These are phyloP conservation scores for Cryptococcus amylolentus DNA, from an alignment of 1,284 basidiomycete genomes.

Conservation along the genomic window DNA sequence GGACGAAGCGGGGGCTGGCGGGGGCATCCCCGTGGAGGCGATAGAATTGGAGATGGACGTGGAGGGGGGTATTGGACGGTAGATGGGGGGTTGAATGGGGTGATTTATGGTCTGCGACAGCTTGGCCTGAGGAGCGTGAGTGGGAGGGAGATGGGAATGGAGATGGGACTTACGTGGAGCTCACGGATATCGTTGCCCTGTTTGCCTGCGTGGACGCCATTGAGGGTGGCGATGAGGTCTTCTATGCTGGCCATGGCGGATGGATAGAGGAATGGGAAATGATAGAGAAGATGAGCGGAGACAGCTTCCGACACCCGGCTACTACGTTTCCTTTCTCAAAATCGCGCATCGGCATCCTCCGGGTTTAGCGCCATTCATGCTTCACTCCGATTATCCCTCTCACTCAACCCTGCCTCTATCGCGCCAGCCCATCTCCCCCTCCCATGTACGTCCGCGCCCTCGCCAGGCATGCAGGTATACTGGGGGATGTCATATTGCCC, in stretches of 20 bases:
- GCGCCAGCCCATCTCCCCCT: no score
- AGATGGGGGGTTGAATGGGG: constrained; percentile 20
- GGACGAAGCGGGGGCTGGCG: constrained; percentile 43
- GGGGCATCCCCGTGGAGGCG: constrained; percentile 23
- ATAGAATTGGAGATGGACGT: constrained; percentile 10
- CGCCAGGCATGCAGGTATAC: no score
- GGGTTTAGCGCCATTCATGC: no score
- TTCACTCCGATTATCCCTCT: no score
- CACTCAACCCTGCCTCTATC: no score
- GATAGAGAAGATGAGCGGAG: not conserved
- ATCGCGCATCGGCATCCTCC: no score
- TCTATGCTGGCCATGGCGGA: constrained; percentile 43
- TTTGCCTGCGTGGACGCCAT: constrained; percentile 40
- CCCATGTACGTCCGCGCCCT: no score
- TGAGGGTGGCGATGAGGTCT: constrained; percentile 46
- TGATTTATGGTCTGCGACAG: constrained; percentile 30
- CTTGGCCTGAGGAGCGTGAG: constrained; percentile 21
- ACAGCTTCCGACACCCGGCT: not conserved
- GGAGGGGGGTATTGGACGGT: constrained; percentile 33
- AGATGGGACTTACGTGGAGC: constrained; percentile 35
- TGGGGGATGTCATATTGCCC: no score
- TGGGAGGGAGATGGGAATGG: not conserved
- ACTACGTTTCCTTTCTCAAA: not conserved
- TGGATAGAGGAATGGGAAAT: not conserved
- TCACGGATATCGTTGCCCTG: constrained; percentile 42